phyloP scores from a whole-genome alignment of 2,329 filamentous ascomycete genomes.

The Ophiosphaerella korrae region DNA sequence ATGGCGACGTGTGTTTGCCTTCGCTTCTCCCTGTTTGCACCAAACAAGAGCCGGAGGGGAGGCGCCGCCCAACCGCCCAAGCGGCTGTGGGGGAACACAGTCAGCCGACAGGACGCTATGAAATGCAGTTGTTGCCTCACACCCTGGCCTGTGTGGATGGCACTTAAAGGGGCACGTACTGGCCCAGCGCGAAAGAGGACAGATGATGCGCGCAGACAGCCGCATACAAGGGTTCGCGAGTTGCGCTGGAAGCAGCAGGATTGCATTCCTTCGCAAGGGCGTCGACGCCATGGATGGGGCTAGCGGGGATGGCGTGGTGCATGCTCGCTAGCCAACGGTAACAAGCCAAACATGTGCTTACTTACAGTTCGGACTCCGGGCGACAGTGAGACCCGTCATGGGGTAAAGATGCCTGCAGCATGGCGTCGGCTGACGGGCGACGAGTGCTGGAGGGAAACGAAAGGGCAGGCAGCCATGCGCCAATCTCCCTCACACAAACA shows the following conservation, averaged over 20 bases:
- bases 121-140: no score
- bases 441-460: neutral
- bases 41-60: conserved; percentile 2
- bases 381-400: conserved; percentile 29
- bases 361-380: neutral
- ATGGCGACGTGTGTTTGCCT: neutral
- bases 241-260: conserved; percentile 21
- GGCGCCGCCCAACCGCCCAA: conserved; percentile 10
- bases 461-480: neutral
- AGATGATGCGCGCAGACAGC: neutral
- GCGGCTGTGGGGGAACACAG: conserved; percentile 17
- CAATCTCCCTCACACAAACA: conserved; percentile 5
- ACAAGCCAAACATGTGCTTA: neutral
- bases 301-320: conserved; percentile 3
- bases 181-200: no score
- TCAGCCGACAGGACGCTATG: conserved; percentile 13
- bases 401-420: conserved; percentile 6
- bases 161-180: no score
- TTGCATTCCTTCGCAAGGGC: conserved; percentile 7
- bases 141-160: no score
- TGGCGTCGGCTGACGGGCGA: neutral
- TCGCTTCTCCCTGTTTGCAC: neutral
- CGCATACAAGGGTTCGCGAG: conserved; percentile 23
- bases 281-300: conserved; percentile 6
- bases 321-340: neutral